Conservation (phyloP, 148 eudicot genomes). For the Amaranthus hypochondriacus region DNA sequence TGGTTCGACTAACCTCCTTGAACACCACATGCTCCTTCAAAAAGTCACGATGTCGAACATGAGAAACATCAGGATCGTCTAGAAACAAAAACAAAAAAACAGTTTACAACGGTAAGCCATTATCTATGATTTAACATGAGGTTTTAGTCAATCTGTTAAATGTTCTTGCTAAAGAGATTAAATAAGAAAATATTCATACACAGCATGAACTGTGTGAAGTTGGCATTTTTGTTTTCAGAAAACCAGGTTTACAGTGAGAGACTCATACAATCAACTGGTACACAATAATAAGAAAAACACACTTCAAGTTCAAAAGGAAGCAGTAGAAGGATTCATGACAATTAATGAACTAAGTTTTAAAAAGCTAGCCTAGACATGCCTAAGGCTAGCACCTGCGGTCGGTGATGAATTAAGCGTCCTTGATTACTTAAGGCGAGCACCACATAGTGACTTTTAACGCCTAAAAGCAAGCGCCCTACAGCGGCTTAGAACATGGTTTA, state of each 20-base stretch:
- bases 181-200: not conserved
- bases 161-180: not conserved
- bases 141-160: not conserved
- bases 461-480: too few species aligned
- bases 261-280: not conserved
- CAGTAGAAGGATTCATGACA: not conserved
- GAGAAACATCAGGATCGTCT: slow-evolving; percentile 84
- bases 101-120: slow-evolving; percentile 4
- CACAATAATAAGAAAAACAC: not conserved
- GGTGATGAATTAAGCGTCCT: too few species aligned
- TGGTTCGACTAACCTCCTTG: slow-evolving; percentile 58
- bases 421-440: too few species aligned
- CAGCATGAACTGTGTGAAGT: not conserved
- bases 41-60: slow-evolving; percentile 71
- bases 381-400: too few species aligned
- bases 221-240: not conserved
- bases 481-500: too few species aligned
- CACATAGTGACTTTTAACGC: too few species aligned
- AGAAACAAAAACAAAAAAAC: slow-evolving; percentile 20
- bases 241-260: not conserved
- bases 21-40: slow-evolving; percentile 83
- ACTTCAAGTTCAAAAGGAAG: not conserved
- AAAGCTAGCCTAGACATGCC: too few species aligned
- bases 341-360: not conserved
- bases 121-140: not conserved